Conservation (phyloP, 495 filamentous ascomycete genomes). For the Pyronema omphalodes region DNA sequence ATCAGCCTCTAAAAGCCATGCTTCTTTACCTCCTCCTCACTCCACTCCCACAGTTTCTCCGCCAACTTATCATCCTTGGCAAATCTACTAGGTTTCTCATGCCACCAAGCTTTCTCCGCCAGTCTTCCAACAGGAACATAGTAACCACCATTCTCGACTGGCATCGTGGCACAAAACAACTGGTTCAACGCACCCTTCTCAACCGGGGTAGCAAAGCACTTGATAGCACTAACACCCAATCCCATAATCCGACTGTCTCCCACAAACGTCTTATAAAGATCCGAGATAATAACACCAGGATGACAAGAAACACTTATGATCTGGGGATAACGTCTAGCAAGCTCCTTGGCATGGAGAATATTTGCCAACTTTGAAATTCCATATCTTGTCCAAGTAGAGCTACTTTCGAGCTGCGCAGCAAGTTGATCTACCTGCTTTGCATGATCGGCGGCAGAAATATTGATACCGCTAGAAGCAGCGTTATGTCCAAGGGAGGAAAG, state of each 20-base stretch:
- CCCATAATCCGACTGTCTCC: conserved; percentile 17
- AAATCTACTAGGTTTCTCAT: conserved; percentile 3
- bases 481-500: conserved; percentile 7
- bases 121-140: conserved; percentile 37
- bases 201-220: not conserved
- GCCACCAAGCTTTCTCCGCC: not conserved
- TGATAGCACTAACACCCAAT: conserved; percentile 19
- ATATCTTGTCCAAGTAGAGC: conserved; percentile 36
- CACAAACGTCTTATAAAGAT: conserved; percentile 29
- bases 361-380: conserved; percentile 52
- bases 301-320: conserved; percentile 42
- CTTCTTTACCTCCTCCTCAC: conserved; percentile 6
- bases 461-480: not conserved
- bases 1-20: conserved; percentile 4
- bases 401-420: conserved; percentile 2
- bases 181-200: conserved; percentile 38
- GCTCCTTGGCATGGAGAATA: conserved; percentile 41
- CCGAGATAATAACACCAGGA: conserved; percentile 46
- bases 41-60: conserved; percentile 20
- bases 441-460: not conserved
- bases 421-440: not conserved
- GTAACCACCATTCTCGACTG: conserved; percentile 33
- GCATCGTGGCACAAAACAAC: conserved; percentile 38
- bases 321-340: conserved; percentile 39
- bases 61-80: conserved; percentile 33